Percentiles rank a stretch among this genome's conserved stretches.
These are phyloP conservation scores for Bruguiera hainesii DNA, from an alignment of 441 rosid species.

Conservation along the genomic window DNA sequence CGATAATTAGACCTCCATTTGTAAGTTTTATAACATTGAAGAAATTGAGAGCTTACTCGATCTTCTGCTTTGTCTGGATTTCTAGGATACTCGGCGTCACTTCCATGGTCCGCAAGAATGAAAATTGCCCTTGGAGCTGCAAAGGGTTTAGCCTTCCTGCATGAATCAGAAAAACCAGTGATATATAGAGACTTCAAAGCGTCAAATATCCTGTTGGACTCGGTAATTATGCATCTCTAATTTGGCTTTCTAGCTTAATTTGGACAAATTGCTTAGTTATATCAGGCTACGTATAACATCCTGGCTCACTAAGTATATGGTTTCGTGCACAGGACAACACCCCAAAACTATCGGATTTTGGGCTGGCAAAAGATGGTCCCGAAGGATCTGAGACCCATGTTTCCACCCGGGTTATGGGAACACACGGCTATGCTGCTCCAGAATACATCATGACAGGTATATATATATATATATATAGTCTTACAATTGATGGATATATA, in stretches of 20 bases:
- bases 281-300: background rate
- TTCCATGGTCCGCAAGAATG: conserved; percentile 81
- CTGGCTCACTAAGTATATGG: too few relatives aligned
- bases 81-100: conserved; percentile 51
- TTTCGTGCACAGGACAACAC: conserved; percentile 46
- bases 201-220: conserved; percentile 70
- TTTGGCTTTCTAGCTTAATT: background rate
- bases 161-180: conserved; percentile 67
- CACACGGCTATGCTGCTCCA: conserved; percentile 86
- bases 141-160: conserved; percentile 75
- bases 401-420: conserved; percentile 82
- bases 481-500: background rate
- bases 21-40: background rate
- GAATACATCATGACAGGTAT: conserved; percentile 85
- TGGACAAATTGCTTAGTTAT: background rate
- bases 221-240: conserved; percentile 37
- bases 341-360: conserved; percentile 76
- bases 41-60: background rate
- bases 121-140: conserved; percentile 82
- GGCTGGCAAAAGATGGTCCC: conserved; percentile 85
- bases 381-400: conserved; percentile 81
- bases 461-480: background rate
- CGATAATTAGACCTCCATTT: background rate
- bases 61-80: background rate
- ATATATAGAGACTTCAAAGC: conserved; percentile 77